phyloP scores from a whole-genome alignment of 73 alveolate species.

The Stentor roeselii region DNA sequence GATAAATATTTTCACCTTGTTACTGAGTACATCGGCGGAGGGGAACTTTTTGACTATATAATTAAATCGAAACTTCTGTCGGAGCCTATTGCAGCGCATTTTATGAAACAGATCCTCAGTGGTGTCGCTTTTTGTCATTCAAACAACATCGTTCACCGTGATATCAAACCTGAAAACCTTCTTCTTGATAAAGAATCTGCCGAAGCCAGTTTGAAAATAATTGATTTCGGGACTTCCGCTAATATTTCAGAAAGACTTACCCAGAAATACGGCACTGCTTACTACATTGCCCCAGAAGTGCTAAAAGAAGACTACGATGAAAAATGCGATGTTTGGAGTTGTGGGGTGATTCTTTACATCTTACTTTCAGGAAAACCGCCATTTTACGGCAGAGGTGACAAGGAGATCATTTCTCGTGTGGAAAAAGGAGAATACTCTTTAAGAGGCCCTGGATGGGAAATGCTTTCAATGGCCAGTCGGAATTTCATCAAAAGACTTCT shows the following conservation, averaged over 20 bases:
- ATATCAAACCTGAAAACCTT: conserved; percentile 91
- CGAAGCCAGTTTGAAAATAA: background rate
- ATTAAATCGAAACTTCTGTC: conserved; percentile 42
- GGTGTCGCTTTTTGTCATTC: conserved; percentile 68
- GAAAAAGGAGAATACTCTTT: background rate
- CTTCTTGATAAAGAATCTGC: background rate
- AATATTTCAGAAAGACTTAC: background rate
- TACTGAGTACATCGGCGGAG: conserved; percentile 52
- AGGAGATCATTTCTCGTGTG: background rate
- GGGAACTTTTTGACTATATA: conserved; percentile 59
- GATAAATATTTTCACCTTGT: conserved; percentile 29
- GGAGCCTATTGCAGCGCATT: conserved; percentile 62
- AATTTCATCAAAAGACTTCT: background rate
- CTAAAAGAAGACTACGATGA: conserved; percentile 34
- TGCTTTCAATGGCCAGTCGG: background rate
- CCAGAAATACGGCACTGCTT: no score
- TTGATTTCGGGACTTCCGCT: conserved; percentile 13
- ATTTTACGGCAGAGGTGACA: background rate
- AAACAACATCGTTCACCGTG: conserved; percentile 86
- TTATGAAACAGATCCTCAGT: conserved; percentile 57
- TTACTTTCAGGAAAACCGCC: background rate
- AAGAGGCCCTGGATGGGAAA: background rate
- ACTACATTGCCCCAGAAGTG: no score
- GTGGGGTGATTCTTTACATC: conserved; percentile 26
- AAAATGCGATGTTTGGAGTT: no score